Evolutionary conservation across 2,329 filamentous ascomycete species (phyloP), one percentile per base, ranked within the genome.

Genomic region (Chaetothyriales sp.): DNA sequence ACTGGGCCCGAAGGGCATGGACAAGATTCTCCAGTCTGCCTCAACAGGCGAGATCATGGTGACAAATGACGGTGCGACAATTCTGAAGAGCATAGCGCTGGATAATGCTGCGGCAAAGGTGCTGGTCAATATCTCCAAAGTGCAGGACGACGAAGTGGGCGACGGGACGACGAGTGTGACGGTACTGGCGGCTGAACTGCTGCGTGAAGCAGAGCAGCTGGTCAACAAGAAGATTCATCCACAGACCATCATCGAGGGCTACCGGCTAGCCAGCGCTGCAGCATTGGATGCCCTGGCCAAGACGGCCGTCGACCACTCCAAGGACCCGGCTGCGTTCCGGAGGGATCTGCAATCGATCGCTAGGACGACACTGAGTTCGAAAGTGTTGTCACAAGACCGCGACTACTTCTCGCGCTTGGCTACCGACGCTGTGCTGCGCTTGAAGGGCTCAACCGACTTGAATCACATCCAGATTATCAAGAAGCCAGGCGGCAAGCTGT

Each of bases 391-490:
- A 47, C 92, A 98, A 70, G 90, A 98, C 70, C 81, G 89, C 57
- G 80, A 89, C 56, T 86, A 96, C 64, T 98, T 98, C 64, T 80
- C 92, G 51, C 78, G 83, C 65, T 78, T 98, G 47, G 92, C 92
- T 18, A 85, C 85, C 58, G 89, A 96, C 61, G 92, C 92, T 39
- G 86, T 98, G 2, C 75, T 96, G 53, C 81, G 93, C 57, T 77
- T 98, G 64, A 86, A 86, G 68, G 85, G 85, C 51, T 93, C 88
- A 1, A 87, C 86, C 52, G 92, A 98, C 67, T 80, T 98, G 50
- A 95, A 86, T 67, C 89, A 96, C 66, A 98, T 98, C 59, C 92
- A 98, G 70, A 89, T 98, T 64, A 98, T 98, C 75, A 98, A 98
- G 77, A 98, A 98, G 76, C 84, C 90, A 2, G 92, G 92, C 61